phyloP scores from a whole-genome alignment of 2,329 filamentous ascomycete genomes.

The Fusarium nelsonii region DNA sequence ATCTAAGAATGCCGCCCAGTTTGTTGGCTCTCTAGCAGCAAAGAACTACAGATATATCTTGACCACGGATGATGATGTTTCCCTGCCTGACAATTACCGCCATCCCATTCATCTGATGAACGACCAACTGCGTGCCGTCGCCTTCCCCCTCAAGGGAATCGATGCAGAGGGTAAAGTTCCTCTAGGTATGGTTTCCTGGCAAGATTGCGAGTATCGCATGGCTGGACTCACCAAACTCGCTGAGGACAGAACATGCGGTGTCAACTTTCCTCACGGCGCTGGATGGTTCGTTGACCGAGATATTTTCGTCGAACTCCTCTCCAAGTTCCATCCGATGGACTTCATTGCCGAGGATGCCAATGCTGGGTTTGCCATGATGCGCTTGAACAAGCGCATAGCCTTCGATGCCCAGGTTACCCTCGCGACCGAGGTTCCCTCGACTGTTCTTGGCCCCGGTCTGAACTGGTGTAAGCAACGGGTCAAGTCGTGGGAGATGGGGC shows the following conservation, averaged over 20 bases:
- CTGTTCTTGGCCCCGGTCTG: constrained; percentile 26
- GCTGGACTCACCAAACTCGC: constrained; percentile 9
- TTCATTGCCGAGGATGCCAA: constrained; percentile 8
- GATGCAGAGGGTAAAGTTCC: not conserved
- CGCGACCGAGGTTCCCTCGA: not conserved
- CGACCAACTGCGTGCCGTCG: not conserved
- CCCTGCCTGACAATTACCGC: constrained; percentile 1
- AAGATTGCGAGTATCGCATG: constrained; percentile 10
- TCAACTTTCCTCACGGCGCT: constrained; percentile 8
- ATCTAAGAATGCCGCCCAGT: constrained; percentile 7
- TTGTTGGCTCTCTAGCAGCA: constrained; percentile 4
- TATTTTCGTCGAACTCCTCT: not conserved
- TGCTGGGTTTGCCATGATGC: constrained; percentile 12
- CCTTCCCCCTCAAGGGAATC: not conserved
- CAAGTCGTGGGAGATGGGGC: constrained; percentile 38
- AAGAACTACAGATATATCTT: constrained; percentile 12
- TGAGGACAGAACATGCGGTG: constrained; percentile 1
- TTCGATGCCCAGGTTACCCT: constrained; percentile 12
- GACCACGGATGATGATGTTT: constrained; percentile 13
- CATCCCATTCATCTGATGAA: constrained; percentile 1
- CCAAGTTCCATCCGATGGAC: constrained; percentile 13
- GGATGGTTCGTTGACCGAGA: constrained; percentile 15
- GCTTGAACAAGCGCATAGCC: not conserved
- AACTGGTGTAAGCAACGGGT: constrained; percentile 41
- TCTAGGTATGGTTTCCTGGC: constrained; percentile 7